These are phyloP conservation scores for Termitomyces sp. DNA, from an alignment of 768 basidiomycete genomes.

Conservation along the genomic window DNA sequence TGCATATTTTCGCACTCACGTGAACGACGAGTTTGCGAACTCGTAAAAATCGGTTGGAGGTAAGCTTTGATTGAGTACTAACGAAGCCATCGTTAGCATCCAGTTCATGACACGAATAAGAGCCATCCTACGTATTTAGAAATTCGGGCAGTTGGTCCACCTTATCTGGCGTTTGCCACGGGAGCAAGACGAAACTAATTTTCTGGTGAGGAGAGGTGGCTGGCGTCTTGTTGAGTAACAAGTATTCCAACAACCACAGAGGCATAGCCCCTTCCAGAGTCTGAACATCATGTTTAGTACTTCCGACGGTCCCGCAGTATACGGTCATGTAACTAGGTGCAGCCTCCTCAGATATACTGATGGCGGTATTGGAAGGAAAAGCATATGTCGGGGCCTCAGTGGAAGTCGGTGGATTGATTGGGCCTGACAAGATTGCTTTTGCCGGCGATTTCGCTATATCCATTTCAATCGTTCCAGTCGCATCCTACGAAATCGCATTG, in stretches of 20 bases:
- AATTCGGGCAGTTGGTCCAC: conserved; percentile 72
- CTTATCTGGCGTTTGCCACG: conserved; percentile 60
- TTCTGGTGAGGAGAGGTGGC: conserved; percentile 56
- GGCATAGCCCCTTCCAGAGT: conserved; percentile 77
- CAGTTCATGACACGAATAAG: background rate
- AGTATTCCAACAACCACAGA: conserved; percentile 84
- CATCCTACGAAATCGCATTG: conserved; percentile 9
- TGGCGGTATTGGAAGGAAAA: conserved; percentile 54
- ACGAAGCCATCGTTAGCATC: conserved; percentile 5
- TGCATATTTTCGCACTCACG: conserved; percentile 39
- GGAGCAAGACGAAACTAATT: conserved; percentile 86
- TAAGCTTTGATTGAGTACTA: conserved; percentile 80
- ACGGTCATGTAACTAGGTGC: conserved; percentile 70
- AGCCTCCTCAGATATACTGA: conserved; percentile 83
- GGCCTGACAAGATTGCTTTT: conserved; percentile 51
- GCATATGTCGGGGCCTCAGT: conserved; percentile 67
- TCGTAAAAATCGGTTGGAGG: conserved; percentile 82
- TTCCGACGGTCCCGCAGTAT: conserved; percentile 71
- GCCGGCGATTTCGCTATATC: conserved; percentile 43
- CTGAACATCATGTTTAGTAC: conserved; percentile 35
- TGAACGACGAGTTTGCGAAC: conserved; percentile 82
- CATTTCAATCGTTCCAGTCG: conserved; percentile 14
- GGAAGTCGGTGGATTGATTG: conserved; percentile 63
- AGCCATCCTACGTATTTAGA: conserved; percentile 67
- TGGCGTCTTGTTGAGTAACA: conserved; percentile 64